Conservation (phyloP, 305 asterid genomes). For the Rubia balearica region DNA sequence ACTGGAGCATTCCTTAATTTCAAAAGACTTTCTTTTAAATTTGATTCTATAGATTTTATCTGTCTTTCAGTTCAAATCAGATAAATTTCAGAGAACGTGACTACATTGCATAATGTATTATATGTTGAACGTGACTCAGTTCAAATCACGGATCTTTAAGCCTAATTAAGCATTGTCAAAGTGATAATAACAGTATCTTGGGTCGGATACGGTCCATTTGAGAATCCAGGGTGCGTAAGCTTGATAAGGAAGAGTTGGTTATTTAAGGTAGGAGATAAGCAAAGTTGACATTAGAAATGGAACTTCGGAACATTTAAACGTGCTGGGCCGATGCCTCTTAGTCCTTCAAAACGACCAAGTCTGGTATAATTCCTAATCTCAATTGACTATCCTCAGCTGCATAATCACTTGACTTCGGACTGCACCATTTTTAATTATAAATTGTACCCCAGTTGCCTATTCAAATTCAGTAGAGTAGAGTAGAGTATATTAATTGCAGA, state of each 20-base stretch:
- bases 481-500: too few relatives aligned
- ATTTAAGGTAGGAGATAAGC: not conserved
- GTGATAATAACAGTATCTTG: too few relatives aligned
- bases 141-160: too few relatives aligned
- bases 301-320: not conserved
- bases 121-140: too few relatives aligned
- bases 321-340: not conserved
- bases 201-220: not conserved
- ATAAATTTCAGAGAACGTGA: too few relatives aligned
- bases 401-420: not conserved
- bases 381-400: not conserved
- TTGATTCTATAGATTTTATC: too few relatives aligned
- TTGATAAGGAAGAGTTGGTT: not conserved
- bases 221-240: constrained; percentile 2
- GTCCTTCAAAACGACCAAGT: constrained; percentile 3
- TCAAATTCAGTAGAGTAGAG: not conserved
- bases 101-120: too few relatives aligned
- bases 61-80: too few relatives aligned
- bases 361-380: not conserved
- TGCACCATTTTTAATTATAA: not conserved
- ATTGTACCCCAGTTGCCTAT: not conserved
- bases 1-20: too few relatives aligned
- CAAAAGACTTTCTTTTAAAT: too few relatives aligned
- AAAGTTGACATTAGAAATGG: not conserved
- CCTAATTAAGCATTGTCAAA: too few relatives aligned